phyloP scores from a whole-genome alignment of 208 protist species.

The Wallacemonas rigidus region DNA sequence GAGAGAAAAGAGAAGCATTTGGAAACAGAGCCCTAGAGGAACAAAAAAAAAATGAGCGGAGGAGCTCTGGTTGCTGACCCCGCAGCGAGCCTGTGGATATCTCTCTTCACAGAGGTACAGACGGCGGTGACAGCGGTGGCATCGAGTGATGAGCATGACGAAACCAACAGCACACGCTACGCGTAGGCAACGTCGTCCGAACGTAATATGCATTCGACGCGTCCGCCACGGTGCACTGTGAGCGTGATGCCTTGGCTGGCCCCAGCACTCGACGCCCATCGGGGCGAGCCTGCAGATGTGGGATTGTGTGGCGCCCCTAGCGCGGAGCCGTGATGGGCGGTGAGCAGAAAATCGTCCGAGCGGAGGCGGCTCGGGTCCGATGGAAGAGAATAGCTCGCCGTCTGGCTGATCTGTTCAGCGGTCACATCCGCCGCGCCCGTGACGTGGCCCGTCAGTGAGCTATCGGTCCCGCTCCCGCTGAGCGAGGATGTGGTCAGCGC shows the following conservation, averaged over 20 bases:
- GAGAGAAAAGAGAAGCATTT: too few species aligned
- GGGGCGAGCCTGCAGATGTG: too few species aligned
- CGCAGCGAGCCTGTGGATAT: too few species aligned
- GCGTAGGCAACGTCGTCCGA: background rate
- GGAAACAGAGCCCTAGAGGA: too few species aligned
- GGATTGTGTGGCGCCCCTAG: background rate
- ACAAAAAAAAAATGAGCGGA: too few species aligned
- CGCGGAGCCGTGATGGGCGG: background rate
- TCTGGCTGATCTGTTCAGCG: background rate
- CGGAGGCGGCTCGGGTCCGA: background rate
- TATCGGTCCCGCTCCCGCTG: too few species aligned
- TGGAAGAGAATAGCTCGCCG: background rate
- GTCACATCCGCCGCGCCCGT: background rate
- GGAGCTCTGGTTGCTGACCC: too few species aligned
- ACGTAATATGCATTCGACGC: background rate
- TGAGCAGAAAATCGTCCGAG: conserved; percentile 6
- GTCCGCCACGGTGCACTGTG: conserved; percentile 10
- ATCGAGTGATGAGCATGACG: too few species aligned
- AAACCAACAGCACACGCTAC: background rate
- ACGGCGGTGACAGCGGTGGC: too few species aligned
- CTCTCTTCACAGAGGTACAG: too few species aligned
- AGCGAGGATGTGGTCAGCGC: too few species aligned
- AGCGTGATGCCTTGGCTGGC: conserved; percentile 3
- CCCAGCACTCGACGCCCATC: too few species aligned
- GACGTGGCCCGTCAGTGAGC: background rate